Evolutionary conservation across 73 alveolate species (phyloP).

Genomic region (Stentor roeselii): DNA sequence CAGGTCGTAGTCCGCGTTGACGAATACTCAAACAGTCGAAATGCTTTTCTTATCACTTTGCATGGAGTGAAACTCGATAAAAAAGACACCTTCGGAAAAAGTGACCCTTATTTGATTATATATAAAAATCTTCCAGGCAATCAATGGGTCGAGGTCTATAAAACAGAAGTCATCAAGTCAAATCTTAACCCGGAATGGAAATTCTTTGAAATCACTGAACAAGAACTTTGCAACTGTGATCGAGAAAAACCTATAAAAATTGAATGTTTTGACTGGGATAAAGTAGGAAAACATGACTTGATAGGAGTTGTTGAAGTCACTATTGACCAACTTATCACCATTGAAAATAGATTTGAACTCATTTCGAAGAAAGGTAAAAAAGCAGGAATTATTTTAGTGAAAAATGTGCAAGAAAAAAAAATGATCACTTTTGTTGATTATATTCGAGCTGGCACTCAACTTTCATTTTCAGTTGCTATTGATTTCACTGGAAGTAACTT

Average conservation of each 20-base stretch:
- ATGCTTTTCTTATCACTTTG: slow-evolving; percentile 37
- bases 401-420: neutral
- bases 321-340: slow-evolving; percentile 31
- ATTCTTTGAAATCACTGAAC: slow-evolving; percentile 47
- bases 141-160: slow-evolving; percentile 35
- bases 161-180: slow-evolving; percentile 30
- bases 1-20: slow-evolving; percentile 55
- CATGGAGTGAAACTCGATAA: slow-evolving; percentile 33
- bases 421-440: slow-evolving; percentile 56
- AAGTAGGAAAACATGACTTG: slow-evolving; percentile 41
- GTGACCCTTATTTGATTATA: slow-evolving; percentile 46
- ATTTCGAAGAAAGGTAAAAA: neutral
- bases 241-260: slow-evolving; percentile 48
- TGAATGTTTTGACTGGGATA: slow-evolving; percentile 61
- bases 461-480: slow-evolving; percentile 64
- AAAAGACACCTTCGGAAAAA: slow-evolving; percentile 48
- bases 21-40: slow-evolving; percentile 38
- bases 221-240: slow-evolving; percentile 70
- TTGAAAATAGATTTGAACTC: slow-evolving; percentile 32
- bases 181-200: slow-evolving; percentile 40
- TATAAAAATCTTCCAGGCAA: slow-evolving; percentile 32
- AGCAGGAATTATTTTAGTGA: slow-evolving; percentile 18
- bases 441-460: slow-evolving; percentile 76
- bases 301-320: slow-evolving; percentile 51
- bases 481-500: slow-evolving; percentile 81